A percentile compares a stretch with the other conserved stretches of the same genome.
Evolutionary conservation across 2,329 filamentous ascomycete species (phyloP).

Genomic region (Blastomyces percursus): DNA sequence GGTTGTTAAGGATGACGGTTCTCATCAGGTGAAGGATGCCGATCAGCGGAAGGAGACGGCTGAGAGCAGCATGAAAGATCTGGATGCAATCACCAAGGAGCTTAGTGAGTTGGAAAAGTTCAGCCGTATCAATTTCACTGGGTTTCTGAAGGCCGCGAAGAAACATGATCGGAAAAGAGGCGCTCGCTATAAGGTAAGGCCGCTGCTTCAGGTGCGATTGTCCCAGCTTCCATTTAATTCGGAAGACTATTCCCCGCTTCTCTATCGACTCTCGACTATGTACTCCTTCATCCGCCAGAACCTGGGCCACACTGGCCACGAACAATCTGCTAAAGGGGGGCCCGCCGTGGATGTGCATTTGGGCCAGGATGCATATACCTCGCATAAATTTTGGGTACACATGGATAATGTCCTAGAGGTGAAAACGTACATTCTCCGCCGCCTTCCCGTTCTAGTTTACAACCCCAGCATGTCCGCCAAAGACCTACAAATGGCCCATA

Average conservation of each 20-base stretch:
- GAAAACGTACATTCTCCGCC: conserved; percentile 87
- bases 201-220: conserved; percentile 81
- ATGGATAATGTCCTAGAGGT: conserved; percentile 91
- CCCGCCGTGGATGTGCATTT: conserved; percentile 36
- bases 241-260: conserved; percentile 79
- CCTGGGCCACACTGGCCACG: conserved; percentile 38
- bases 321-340: conserved; percentile 40
- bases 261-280: conserved; percentile 84
- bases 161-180: conserved; percentile 96
- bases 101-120: conserved; percentile 91
- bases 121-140: conserved; percentile 92
- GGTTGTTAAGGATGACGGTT: conserved; percentile 29
- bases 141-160: conserved; percentile 96
- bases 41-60: conserved; percentile 43
- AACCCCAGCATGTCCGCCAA: conserved; percentile 70
- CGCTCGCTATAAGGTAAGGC: conserved; percentile 72
- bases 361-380: conserved; percentile 60
- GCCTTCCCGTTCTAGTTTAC: conserved; percentile 83
- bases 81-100: conserved; percentile 66
- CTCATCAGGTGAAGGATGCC: conserved; percentile 26
- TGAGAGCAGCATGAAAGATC: conserved; percentile 62
- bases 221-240: conserved; percentile 89
- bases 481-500: conserved; percentile 62
- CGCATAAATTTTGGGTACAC: conserved; percentile 96
- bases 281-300: conserved; percentile 88